A percentile compares a stretch with the other conserved stretches of the same genome.
Conservation (phyloP, 2,329 filamentous ascomycete species). For the Chlorencoelia australis region DNA sequence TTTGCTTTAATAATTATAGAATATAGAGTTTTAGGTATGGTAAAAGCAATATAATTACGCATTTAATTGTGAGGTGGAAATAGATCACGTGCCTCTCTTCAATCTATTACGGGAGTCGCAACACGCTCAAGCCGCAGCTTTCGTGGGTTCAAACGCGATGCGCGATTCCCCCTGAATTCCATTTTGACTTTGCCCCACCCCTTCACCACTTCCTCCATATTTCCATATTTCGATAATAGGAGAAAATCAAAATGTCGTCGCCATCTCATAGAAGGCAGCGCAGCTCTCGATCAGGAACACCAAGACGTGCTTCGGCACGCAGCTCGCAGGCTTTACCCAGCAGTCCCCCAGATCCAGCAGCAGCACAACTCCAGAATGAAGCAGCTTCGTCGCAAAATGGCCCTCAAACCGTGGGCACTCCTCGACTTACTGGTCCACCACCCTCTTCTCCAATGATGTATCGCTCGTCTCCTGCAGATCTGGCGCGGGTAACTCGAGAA, state of each 20-base stretch:
- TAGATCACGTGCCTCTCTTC: too few species aligned
- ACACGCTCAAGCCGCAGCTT: too few species aligned
- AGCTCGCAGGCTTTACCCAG: constrained; percentile 44
- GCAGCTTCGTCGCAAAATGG: constrained; percentile 24
- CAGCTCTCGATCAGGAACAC: constrained; percentile 44
- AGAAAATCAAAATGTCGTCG: constrained; percentile 45
- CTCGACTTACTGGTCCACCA: constrained; percentile 41
- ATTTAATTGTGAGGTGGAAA: too few species aligned
- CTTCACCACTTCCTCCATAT: too few species aligned
- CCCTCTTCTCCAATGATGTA: constrained; percentile 83
- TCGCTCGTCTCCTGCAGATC: constrained; percentile 46
- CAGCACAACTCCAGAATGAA: constrained; percentile 28
- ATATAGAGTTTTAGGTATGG: too few species aligned
- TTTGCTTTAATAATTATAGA: too few species aligned
- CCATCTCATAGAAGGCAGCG: constrained; percentile 47
- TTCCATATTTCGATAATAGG: too few species aligned
- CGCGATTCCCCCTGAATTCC: too few species aligned
- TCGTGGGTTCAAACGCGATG: too few species aligned
- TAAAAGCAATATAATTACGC: too few species aligned
- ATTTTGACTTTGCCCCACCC: too few species aligned
- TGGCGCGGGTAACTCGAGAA: constrained; percentile 29
- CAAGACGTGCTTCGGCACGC: constrained; percentile 45
- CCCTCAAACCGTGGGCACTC: constrained; percentile 29
- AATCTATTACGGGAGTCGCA: too few species aligned
- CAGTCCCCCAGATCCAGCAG: constrained; percentile 32